Evolutionary conservation across 306 rosid genomes (phyloP).

Genomic region (Begonia peltatifolia): DNA sequence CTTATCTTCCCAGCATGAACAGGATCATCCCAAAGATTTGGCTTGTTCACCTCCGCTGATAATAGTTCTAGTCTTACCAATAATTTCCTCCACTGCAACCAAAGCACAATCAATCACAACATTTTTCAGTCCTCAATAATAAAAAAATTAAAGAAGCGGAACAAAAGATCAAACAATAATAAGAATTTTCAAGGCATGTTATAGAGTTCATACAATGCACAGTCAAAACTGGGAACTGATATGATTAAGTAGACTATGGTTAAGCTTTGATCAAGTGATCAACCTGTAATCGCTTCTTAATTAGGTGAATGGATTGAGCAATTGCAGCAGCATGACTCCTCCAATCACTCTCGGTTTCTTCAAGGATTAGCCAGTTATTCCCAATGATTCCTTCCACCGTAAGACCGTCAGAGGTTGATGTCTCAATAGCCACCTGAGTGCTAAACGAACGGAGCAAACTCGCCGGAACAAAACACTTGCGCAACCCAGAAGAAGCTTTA

Average conservation of each 20-base stretch:
- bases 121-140: not conserved
- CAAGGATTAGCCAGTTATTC: slow-evolving; percentile 47
- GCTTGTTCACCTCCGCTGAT: slow-evolving; percentile 46
- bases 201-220: too few relatives aligned
- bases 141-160: too few relatives aligned
- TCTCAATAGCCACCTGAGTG: slow-evolving; percentile 32
- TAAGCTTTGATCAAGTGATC: not conserved
- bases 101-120: not conserved
- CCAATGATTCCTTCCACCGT: slow-evolving; percentile 53
- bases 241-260: not conserved
- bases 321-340: slow-evolving; percentile 79
- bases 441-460: slow-evolving; percentile 23
- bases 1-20: slow-evolving; percentile 61
- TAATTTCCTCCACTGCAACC: slow-evolving; percentile 72
- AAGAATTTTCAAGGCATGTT: too few relatives aligned
- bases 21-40: slow-evolving; percentile 74
- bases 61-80: slow-evolving; percentile 52
- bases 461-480: slow-evolving; percentile 5
- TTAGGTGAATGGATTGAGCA: slow-evolving; percentile 67
- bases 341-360: slow-evolving; percentile 68
- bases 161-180: too few relatives aligned
- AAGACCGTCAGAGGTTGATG: slow-evolving; percentile 66
- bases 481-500: slow-evolving; percentile 4
- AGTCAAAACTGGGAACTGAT: too few relatives aligned
- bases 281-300: slow-evolving; percentile 82